Percentiles rank a stretch among this genome's conserved stretches.
Evolutionary conservation across 2,329 filamentous ascomycete genomes (phyloP).

Genomic region (Cordyceps fumosorosea): DNA sequence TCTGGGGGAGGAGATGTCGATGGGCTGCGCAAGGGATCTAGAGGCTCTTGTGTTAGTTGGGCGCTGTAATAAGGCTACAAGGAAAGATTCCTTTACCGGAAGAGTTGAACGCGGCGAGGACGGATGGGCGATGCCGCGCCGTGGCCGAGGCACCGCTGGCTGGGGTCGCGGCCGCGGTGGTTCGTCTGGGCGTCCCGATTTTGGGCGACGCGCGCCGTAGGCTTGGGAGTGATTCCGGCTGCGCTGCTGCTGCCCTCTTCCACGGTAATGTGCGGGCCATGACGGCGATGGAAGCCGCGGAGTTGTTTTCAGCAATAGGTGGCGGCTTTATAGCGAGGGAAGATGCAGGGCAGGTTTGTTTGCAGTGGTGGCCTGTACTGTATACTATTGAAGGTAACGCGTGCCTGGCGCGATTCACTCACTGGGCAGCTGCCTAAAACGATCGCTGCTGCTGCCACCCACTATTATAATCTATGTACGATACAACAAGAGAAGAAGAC

Average conservation of each 20-base stretch:
- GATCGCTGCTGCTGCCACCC: background rate
- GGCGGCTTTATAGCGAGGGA: background rate
- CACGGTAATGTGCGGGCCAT: conserved; percentile 50
- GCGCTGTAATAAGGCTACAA: background rate
- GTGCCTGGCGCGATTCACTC: background rate
- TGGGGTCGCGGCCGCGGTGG: background rate
- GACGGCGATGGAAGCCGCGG: background rate
- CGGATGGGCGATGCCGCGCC: background rate
- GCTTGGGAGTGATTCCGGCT: conserved; percentile 7
- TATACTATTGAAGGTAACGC: background rate
- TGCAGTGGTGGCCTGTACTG: background rate
- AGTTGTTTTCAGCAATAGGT: background rate
- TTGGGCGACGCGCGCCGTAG: background rate
- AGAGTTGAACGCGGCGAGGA: background rate
- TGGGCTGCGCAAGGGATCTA: conserved; percentile 28
- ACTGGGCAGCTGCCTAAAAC: background rate
- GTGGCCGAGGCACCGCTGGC: background rate
- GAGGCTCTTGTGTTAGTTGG: conserved; percentile 13
- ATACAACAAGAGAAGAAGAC: background rate
- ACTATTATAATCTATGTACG: background rate
- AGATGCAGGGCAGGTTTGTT: background rate
- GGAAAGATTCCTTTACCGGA: background rate
- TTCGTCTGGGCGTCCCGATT: background rate
- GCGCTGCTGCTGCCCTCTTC: conserved; percentile 28
- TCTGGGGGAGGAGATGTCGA: conserved; percentile 48